Percentiles rank a stretch among this genome's conserved stretches.
Evolutionary conservation across 345 rosid genomes (phyloP).

Genomic region (Excoecaria agallocha): DNA sequence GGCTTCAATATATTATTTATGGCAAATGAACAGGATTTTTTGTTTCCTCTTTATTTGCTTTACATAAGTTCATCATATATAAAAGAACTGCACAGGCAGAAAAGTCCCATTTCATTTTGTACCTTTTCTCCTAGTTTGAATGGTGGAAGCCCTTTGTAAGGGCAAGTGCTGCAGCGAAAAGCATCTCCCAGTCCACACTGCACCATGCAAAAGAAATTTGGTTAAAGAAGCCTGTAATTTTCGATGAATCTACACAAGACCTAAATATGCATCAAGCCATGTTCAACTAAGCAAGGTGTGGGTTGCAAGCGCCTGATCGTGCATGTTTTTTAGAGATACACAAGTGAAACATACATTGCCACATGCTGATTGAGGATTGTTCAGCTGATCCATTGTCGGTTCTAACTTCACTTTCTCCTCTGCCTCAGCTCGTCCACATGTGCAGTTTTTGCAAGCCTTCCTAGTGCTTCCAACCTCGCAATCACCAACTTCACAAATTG

Average conservation of each 20-base stretch:
- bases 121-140: constrained; percentile 97
- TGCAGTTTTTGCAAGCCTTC: constrained; percentile 97
- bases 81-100: not conserved
- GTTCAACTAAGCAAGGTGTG: not conserved
- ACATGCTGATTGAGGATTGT: constrained; percentile 92
- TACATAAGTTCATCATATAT: not conserved
- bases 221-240: not conserved
- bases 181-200: constrained; percentile 99
- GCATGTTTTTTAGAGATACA: not conserved
- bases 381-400: constrained; percentile 64
- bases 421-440: constrained; percentile 93
- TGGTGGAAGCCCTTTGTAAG: constrained; percentile 88
- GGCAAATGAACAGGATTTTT: not conserved
- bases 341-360: constrained; percentile 58
- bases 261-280: not conserved
- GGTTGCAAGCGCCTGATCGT: not conserved
- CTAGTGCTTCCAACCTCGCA: constrained; percentile 78
- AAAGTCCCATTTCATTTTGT: constrained; percentile 1
- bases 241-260: too few species aligned
- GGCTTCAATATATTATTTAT: not conserved
- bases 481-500: constrained; percentile 52
- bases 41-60: not conserved
- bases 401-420: constrained; percentile 85
- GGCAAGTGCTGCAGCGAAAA: constrained; percentile 91
- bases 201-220: not conserved